phyloP scores from a whole-genome alignment of 441 rosid species.

The Syzygium syzygioides region DNA sequence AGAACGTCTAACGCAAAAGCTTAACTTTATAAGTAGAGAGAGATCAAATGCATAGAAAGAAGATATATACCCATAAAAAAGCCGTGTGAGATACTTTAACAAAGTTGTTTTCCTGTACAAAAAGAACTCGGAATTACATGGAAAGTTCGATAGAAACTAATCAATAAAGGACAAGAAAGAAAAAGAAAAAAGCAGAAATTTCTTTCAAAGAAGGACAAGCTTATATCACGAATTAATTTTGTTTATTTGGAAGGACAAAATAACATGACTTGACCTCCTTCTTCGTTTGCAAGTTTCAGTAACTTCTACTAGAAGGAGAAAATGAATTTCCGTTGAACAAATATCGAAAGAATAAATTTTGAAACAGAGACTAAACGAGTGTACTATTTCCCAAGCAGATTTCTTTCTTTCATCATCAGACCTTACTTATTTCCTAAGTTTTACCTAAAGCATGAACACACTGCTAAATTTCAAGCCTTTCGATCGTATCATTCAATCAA shows the following conservation, averaged over 20 bases:
- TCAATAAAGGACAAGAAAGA: background rate
- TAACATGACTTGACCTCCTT: background rate
- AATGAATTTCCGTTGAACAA: background rate
- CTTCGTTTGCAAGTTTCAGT: background rate
- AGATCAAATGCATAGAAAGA: background rate
- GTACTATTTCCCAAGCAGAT: background rate
- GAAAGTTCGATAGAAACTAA: background rate
- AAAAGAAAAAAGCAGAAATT: background rate
- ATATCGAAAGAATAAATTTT: background rate
- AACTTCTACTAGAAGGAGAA: background rate
- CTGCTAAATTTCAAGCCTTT: background rate
- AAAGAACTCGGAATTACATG: background rate
- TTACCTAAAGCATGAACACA: background rate
- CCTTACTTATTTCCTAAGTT: background rate
- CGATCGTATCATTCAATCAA: background rate
- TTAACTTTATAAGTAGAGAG: background rate
- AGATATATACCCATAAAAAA: background rate
- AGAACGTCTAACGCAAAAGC: background rate
- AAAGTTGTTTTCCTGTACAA: rapidly evolving
- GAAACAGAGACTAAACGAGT: background rate
- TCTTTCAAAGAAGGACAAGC: background rate
- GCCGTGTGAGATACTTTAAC: background rate
- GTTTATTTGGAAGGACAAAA: background rate
- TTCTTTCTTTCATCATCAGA: background rate
- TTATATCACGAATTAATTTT: background rate